These are phyloP conservation scores for Cryptosporidium sp. DNA, from an alignment of 169 alveolate species.

Conservation along the genomic window DNA sequence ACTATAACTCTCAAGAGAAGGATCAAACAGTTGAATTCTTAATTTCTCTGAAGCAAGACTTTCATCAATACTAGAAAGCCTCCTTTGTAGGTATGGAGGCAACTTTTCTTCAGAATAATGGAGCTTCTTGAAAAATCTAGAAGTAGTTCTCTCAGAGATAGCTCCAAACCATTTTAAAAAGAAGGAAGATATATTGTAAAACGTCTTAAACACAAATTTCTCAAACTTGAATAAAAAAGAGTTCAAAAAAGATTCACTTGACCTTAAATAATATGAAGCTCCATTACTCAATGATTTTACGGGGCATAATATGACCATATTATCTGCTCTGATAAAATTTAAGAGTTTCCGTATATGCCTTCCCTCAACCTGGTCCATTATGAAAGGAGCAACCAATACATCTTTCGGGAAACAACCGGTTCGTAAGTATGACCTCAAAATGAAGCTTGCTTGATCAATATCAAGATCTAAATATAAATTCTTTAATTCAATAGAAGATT, in stretches of 20 bases:
- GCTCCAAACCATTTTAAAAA: not conserved
- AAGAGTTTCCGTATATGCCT: slow-evolving; percentile 16
- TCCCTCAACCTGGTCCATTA: slow-evolving; percentile 31
- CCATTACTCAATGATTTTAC: slow-evolving; percentile 30
- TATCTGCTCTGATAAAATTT: slow-evolving; percentile 32
- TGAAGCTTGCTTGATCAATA: slow-evolving; percentile 17
- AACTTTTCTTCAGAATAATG: slow-evolving; percentile 36
- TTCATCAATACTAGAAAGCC: slow-evolving; percentile 13
- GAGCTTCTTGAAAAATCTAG: not conserved
- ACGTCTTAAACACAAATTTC: not conserved
- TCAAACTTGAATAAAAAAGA: not conserved
- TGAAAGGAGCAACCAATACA: slow-evolving; percentile 25
- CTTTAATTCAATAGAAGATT: slow-evolving; percentile 6
- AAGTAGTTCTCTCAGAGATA: not conserved
- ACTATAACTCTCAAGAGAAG: slow-evolving; percentile 1
- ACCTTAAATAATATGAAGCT: slow-evolving; percentile 24
- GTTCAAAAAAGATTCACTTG: slow-evolving; percentile 18
- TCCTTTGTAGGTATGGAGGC: slow-evolving; percentile 12
- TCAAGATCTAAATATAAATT: slow-evolving; percentile 6
- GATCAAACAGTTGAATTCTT: slow-evolving; percentile 42
- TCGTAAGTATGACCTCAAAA: slow-evolving; percentile 9
- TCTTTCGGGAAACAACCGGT: slow-evolving; percentile 58
- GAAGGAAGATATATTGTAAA: not conserved
- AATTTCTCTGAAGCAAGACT: not conserved
- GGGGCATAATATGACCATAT: slow-evolving; percentile 46